Conservation (phyloP, 345 rosid species). For the Lenwebbia sp. region DNA sequence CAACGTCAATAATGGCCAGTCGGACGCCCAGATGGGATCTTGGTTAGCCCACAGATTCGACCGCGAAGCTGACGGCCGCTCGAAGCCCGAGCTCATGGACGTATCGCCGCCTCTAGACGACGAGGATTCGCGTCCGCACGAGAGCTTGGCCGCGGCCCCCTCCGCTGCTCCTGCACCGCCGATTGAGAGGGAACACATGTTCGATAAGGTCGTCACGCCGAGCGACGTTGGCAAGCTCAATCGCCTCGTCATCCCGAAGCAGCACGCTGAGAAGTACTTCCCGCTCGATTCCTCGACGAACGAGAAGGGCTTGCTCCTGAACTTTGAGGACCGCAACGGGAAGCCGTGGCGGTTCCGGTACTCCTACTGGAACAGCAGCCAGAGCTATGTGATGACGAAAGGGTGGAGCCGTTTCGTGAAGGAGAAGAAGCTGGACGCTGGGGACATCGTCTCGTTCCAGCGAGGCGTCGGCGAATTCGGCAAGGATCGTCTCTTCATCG, state of each 20-base stretch:
- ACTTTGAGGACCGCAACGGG: constrained; percentile 74
- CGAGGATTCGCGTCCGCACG: background rate
- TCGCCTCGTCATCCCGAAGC: constrained; percentile 50
- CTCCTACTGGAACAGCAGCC: constrained; percentile 96
- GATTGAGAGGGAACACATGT: constrained; percentile 42
- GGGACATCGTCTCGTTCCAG: constrained; percentile 82
- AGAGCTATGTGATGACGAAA: constrained; percentile 95
- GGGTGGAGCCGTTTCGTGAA: constrained; percentile 97
- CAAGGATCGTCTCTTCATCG: constrained; percentile 58
- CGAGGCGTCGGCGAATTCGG: constrained; percentile 57
- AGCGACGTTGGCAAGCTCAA: constrained; percentile 66
- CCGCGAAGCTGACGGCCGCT: constrained; percentile 10
- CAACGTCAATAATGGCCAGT: constrained; percentile 1
- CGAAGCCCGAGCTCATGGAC: background rate
- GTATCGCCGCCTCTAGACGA: background rate
- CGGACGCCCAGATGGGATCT: constrained; percentile 12
- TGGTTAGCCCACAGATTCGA: constrained; percentile 22
- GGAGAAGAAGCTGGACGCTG: constrained; percentile 91
- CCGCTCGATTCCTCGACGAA: constrained; percentile 64
- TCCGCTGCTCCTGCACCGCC: constrained; percentile 2
- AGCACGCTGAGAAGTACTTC: constrained; percentile 74
- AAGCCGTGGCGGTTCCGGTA: constrained; percentile 82
- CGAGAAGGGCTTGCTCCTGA: constrained; percentile 75
- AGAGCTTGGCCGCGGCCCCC: background rate
- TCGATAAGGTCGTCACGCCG: constrained; percentile 54